phyloP scores from a whole-genome alignment of 2,329 filamentous ascomycete genomes.

The Pseudogymnoascus sp. region DNA sequence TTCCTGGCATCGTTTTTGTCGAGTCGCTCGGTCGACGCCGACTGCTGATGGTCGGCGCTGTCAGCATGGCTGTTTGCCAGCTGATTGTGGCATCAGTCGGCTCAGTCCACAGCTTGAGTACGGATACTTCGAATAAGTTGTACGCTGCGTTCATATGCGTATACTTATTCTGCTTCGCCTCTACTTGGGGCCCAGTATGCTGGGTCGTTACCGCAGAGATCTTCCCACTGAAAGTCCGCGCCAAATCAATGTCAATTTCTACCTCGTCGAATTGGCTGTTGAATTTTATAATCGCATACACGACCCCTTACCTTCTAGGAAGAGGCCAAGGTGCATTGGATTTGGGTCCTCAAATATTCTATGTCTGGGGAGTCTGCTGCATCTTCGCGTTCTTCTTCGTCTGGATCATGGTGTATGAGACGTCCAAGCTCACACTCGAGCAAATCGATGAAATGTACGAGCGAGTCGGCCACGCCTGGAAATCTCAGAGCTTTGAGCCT shows the following conservation, averaged over 20 bases:
- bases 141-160: slow-evolving; percentile 59
- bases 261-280: slow-evolving; percentile 72
- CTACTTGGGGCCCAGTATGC: slow-evolving; percentile 68
- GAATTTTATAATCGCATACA: slow-evolving; percentile 75
- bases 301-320: slow-evolving; percentile 73
- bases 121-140: slow-evolving; percentile 45
- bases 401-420: slow-evolving; percentile 69
- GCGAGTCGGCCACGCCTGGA: slow-evolving; percentile 62
- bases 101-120: slow-evolving; percentile 31
- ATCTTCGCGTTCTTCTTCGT: slow-evolving; percentile 64
- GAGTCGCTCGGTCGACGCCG: slow-evolving; percentile 70
- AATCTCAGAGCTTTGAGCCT: slow-evolving; percentile 59
- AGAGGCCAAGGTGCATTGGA: slow-evolving; percentile 59
- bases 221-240: slow-evolving; percentile 62
- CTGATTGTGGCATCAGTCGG: slow-evolving; percentile 59
- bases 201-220: slow-evolving; percentile 72
- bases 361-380: slow-evolving; percentile 74
- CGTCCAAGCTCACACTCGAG: slow-evolving; percentile 67
- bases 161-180: slow-evolving; percentile 74
- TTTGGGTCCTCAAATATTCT: slow-evolving; percentile 68
- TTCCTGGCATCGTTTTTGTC: slow-evolving; percentile 67
- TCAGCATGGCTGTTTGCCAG: slow-evolving; percentile 65
- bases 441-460: slow-evolving; percentile 78
- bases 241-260: slow-evolving; percentile 68
- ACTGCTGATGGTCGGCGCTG: slow-evolving; percentile 64